Percentiles rank a stretch among this genome's conserved stretches.
phyloP scores from a whole-genome alignment of 2,329 filamentous ascomycete genomes.

The Cyclaneusma minus region DNA sequence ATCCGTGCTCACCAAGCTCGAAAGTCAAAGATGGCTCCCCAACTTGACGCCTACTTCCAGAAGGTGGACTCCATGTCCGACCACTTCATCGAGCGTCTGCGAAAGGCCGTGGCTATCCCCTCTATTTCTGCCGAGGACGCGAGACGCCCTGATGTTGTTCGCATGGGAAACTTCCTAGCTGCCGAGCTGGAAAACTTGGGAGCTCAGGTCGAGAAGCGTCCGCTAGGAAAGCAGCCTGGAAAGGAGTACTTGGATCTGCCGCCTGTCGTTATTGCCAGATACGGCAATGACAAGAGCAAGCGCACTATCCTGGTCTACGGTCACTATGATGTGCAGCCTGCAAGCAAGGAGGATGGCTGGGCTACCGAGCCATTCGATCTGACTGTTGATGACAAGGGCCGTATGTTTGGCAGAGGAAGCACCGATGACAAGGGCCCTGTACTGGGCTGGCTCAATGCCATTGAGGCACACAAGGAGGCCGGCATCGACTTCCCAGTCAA shows the following conservation, averaged over 20 bases:
- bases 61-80: conserved; percentile 71
- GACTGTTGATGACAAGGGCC: conserved; percentile 72
- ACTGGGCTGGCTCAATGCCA: conserved; percentile 92
- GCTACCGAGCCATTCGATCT: conserved; percentile 86
- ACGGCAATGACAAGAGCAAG: conserved; percentile 85
- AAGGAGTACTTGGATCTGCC: conserved; percentile 84
- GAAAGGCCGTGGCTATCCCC: conserved; percentile 87
- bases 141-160: conserved; percentile 79
- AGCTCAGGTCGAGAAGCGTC: conserved; percentile 72
- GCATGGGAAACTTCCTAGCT: conserved; percentile 88
- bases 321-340: conserved; percentile 97
- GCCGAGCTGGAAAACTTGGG: conserved; percentile 70
- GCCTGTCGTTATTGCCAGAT: conserved; percentile 81
- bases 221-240: conserved; percentile 81
- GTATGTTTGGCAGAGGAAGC: conserved; percentile 91
- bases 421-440: conserved; percentile 98
- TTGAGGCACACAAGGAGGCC: conserved; percentile 93
- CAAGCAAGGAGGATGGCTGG: conserved; percentile 88
- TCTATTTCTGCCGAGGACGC: conserved; percentile 88
- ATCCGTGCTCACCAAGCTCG: conserved; percentile 36
- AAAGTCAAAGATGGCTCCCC: conserved; percentile 61
- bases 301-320: conserved; percentile 92
- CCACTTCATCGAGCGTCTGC: conserved; percentile 77
- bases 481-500: conserved; percentile 93
- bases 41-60: conserved; percentile 85